Evolutionary conservation across 2,329 filamentous ascomycete genomes (phyloP).

Genomic region (Fusarium keratoplasticum): DNA sequence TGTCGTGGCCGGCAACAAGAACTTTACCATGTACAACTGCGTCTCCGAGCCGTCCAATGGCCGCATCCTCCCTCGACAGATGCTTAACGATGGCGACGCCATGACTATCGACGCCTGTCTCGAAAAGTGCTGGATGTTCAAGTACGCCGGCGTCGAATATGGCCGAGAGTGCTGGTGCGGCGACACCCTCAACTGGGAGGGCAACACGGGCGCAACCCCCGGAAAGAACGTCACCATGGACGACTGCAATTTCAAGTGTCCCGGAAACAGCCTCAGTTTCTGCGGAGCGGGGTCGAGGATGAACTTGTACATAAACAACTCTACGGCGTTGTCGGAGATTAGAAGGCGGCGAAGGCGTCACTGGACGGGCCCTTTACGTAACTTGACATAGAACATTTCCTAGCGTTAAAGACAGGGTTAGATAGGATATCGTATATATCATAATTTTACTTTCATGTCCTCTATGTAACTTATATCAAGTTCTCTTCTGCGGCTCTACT

Average conservation of each 20-base stretch:
- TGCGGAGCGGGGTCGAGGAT: slow-evolving; percentile 49
- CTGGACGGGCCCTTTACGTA: not conserved
- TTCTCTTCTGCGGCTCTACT: not conserved
- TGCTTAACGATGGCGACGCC: slow-evolving; percentile 44
- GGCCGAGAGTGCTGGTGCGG: slow-evolving; percentile 55
- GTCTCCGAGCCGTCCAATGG: slow-evolving; percentile 49
- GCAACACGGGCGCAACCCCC: slow-evolving; percentile 30
- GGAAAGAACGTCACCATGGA: slow-evolving; percentile 47
- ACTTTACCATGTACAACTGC: slow-evolving; percentile 54
- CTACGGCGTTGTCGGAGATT: slow-evolving; percentile 11
- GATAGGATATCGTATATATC: not conserved
- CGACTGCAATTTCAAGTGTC: slow-evolving; percentile 50
- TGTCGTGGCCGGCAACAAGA: slow-evolving; percentile 49
- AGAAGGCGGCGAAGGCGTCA: slow-evolving; percentile 21
- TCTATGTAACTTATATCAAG: not conserved
- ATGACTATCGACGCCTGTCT: slow-evolving; percentile 52
- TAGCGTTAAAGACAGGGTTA: not conserved
- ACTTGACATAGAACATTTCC: not conserved
- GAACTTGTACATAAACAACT: slow-evolving; percentile 48
- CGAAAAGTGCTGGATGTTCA: slow-evolving; percentile 48
- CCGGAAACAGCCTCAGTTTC: slow-evolving; percentile 47
- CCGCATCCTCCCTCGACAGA: slow-evolving; percentile 46
- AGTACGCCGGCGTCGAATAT: slow-evolving; percentile 53
- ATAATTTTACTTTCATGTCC: not conserved
- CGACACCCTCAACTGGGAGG: slow-evolving; percentile 45